Evolutionary conservation across 202 grass and related monocot genomes (phyloP), one percentile per base, ranked within the genome.

Genomic region (Tripidium arundinaceum): DNA sequence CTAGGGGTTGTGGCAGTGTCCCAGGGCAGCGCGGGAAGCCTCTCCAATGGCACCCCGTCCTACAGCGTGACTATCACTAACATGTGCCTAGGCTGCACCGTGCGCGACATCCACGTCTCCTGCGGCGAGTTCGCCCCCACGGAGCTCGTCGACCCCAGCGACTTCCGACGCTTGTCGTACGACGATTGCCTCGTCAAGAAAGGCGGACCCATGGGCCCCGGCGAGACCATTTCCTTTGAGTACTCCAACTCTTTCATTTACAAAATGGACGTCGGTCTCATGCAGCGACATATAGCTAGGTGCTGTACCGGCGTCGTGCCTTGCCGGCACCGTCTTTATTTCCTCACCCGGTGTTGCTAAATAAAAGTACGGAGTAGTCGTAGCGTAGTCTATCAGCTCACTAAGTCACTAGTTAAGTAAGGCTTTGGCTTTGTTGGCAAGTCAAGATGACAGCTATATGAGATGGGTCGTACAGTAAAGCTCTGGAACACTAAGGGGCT

Each of bases 181-280:
- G 62, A 86, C 65, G 90, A 93, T 73, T 97, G 93, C 64, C 86
- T 93, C 16, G 90, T 97, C 50, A 81, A 80, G 28, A 25, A 79
- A 29, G 93, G 93, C 8, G 75, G 47, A 1, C 22, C 88, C 1
- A 19, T 97, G 1, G 78, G 34, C 0, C 81, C 86, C 0, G 84
- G 93, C 25, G 74, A 89, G 15, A 62, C 70, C 61, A 8, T 97
- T 50, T 62, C 68, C 14, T 97, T 97, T 74, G 77, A 89, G 25
- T 97, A 97, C 62, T 82, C 81, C 58, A 97, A 97, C 55, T 89
- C 90, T 2, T 87, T 81, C 16, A 41, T 15, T 0, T 93, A 91
- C 74, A 29, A 19, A 5, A 68, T 97, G 11, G 50, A 39, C 1
- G 84, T 97, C 38, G 2, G 83, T 83, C 12, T 36, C 78, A 6